Percentiles rank a stretch among this genome's conserved stretches.
These are phyloP conservation scores for Paulownia fortunei DNA, from an alignment of 257 asterid species.

Conservation along the genomic window DNA sequence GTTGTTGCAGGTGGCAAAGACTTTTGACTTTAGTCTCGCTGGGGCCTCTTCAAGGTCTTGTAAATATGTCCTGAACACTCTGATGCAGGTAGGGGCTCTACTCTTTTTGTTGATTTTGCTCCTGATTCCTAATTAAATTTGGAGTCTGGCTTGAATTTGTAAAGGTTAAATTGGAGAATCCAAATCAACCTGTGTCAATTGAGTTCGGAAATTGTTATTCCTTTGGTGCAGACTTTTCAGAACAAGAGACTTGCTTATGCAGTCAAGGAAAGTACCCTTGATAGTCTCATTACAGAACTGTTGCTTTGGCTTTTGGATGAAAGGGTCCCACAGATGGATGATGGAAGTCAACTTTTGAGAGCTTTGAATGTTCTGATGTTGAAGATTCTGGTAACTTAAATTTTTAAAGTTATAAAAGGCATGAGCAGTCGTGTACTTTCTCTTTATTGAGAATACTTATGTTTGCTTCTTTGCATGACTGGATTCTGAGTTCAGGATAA, in stretches of 20 bases:
- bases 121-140: slow-evolving; percentile 16
- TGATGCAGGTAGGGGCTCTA: slow-evolving; percentile 76
- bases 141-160: not conserved
- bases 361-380: slow-evolving; percentile 98
- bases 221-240: slow-evolving; percentile 81
- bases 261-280: slow-evolving; percentile 86
- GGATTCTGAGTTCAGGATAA: slow-evolving; percentile 66
- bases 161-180: not conserved
- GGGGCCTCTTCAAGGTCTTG: slow-evolving; percentile 99
- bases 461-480: slow-evolving; percentile 27
- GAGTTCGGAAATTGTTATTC: slow-evolving; percentile 20
- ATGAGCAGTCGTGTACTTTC: not conserved
- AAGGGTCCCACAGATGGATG: slow-evolving; percentile 98
- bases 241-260: slow-evolving; percentile 90
- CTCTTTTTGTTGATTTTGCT: slow-evolving; percentile 18
- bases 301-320: slow-evolving; percentile 99
- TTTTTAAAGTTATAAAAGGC: slow-evolving; percentile 1
- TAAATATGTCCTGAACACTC: slow-evolving; percentile 97
- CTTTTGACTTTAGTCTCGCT: slow-evolving; percentile 88
- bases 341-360: slow-evolving; percentile 96
- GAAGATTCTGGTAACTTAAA: slow-evolving; percentile 82
- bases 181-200: not conserved
- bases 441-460: slow-evolving; percentile 14
- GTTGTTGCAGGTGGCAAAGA: slow-evolving; percentile 81
- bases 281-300: slow-evolving; percentile 91